phyloP scores from a whole-genome alignment of 345 rosid genomes.

The rapeseed (Brassica napus) region Da-Ae NC_063437.1:21465001-21465500 shows the following conservation, averaged over 20 bases:
- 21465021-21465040: neutral
- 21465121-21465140: conserved; percentile 85
- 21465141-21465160: conserved; percentile 67
- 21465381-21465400: conserved; percentile 45
- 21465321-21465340: conserved; percentile 57
- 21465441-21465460: conserved; percentile 24
- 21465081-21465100: conserved; percentile 61
- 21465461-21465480: conserved; percentile 56
- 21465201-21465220: conserved; percentile 13
- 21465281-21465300: conserved; percentile 49
- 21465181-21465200: conserved; percentile 6
- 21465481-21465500: conserved; percentile 50
- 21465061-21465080: conserved; percentile 48
- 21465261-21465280: conserved; percentile 42
- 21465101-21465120: conserved; percentile 44
- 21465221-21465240: conserved; percentile 73
- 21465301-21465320: conserved; percentile 46
- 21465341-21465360: conserved; percentile 35
- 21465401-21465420: conserved; percentile 55
- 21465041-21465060: conserved; percentile 1
- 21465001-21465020: neutral
- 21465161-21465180: conserved; percentile 37
- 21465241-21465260: conserved; percentile 75
- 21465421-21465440: conserved; percentile 39
- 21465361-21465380: conserved; percentile 40